Evolutionary conservation across 1,284 basidiomycete species (phyloP), one percentile per base, ranked within the genome.

Genomic region (Microbotryomycetes sp.): DNA sequence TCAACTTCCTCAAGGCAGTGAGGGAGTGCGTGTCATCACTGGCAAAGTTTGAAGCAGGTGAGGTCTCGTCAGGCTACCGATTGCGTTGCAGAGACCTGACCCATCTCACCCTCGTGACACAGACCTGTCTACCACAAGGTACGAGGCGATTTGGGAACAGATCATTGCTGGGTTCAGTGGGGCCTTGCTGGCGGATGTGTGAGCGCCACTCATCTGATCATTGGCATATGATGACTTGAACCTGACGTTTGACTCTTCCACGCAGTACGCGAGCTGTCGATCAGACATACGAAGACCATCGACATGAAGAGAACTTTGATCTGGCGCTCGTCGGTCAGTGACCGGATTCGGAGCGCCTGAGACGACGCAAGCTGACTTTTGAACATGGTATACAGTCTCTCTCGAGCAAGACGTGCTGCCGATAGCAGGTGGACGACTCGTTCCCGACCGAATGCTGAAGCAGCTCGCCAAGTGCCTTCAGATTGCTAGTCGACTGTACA

Each of bases 241-340:
- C n/a, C n/a, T n/a, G n/a, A n/a, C n/a, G n/a, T 56, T 59, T 63
- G 30, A 52, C 12, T 46, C 26, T 15, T 19, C 46, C n/a, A 31
- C 12, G 49, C 32, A 70, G 70, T 36, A 52, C 61, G 3, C n/a
- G 77, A 1, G 80, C 81, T 4, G 81, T 85, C 60, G 70, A 76
- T 15, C 79, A 87, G 56, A 72, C 84, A 0, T 76, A 86, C 3
- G 83, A 86, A 14, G 79, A 81, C 2, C 85, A 87, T 74, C 84
- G 86, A 62, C 79, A 80, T 0, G 92, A 97, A 73, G 93, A 97
- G 74, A 85, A 84, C 58, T 96, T 94, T 72, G 89, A 96, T 67
- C 81, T 92, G 2, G 80, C 86, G 0, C 80, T 93, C n/a, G 81
- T 97, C 31, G 81, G 68, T 72, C 26, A 45, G 64, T 48, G 48